Evolutionary conservation across 768 basidiomycete genomes (phyloP).

Genomic region (Kockovaella imperatae): DNA sequence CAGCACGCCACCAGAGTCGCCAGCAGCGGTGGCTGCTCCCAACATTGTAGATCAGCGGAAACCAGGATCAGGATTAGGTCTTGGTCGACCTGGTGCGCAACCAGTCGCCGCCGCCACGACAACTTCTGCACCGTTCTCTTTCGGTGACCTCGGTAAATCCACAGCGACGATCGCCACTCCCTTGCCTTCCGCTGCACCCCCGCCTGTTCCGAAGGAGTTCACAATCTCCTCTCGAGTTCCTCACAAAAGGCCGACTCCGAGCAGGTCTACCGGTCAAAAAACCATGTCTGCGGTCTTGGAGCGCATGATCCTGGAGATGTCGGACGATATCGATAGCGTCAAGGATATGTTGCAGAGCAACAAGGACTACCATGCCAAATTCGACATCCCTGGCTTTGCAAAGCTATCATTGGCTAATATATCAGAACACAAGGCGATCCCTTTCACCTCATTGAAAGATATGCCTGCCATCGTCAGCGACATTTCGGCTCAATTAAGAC

Average conservation of each 20-base stretch:
- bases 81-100: conserved; percentile 14
- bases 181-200: neutral
- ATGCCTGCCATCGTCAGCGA: conserved; percentile 24
- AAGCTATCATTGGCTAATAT: conserved; percentile 50
- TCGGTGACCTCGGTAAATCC: neutral
- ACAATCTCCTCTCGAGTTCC: neutral
- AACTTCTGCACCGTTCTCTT: conserved; percentile 2
- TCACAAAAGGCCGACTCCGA: neutral
- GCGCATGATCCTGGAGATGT: conserved; percentile 50
- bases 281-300: conserved; percentile 64
- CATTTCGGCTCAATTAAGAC: conserved; percentile 10
- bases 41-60: conserved; percentile 1
- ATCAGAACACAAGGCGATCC: conserved; percentile 58
- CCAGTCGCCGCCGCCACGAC: neutral
- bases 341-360: conserved; percentile 46
- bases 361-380: conserved; percentile 40
- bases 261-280: conserved; percentile 47
- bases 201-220: neutral
- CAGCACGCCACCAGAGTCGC: conserved; percentile 20
- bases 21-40: neutral
- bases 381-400: conserved; percentile 12
- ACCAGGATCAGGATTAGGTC: conserved; percentile 39
- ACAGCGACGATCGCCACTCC: neutral
- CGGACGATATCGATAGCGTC: conserved; percentile 57
- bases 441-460: conserved; percentile 53